phyloP scores from a whole-genome alignment of 164 flowering plant genomes.

The Tetracentron sinense region DNA sequence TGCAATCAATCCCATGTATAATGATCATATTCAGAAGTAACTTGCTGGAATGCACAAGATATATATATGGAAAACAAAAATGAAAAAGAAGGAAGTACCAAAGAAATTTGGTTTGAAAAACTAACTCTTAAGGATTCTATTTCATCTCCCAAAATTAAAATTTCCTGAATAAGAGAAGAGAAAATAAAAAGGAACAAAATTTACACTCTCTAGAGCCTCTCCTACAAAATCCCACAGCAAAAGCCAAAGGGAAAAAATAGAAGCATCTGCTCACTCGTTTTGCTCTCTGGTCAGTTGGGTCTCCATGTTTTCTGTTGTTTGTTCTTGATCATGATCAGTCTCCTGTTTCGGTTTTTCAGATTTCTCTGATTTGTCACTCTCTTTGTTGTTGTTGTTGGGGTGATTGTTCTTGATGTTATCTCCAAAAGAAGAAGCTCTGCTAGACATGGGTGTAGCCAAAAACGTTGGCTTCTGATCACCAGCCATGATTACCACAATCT shows the following conservation, averaged over 20 bases:
- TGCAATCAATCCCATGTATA: too few species aligned
- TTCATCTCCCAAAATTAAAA: slow-evolving; percentile 30
- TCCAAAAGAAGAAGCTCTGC: slow-evolving; percentile 40
- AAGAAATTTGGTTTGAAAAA: too few species aligned
- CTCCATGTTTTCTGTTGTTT: slow-evolving; percentile 1
- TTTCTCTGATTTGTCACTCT: slow-evolving; percentile 20
- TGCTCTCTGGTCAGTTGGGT: slow-evolving; percentile 14
- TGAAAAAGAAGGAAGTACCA: not conserved
- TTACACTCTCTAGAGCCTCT: not conserved
- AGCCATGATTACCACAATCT: slow-evolving; percentile 72
- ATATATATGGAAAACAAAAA: not conserved
- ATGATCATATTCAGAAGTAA: too few species aligned
- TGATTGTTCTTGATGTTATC: slow-evolving; percentile 17
- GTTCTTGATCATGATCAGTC: slow-evolving; percentile 8
- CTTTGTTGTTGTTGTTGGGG: slow-evolving; percentile 9
- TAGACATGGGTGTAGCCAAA: slow-evolving; percentile 58
- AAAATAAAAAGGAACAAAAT: slow-evolving; percentile 2
- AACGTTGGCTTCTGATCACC: slow-evolving; percentile 60
- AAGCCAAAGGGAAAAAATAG: not conserved
- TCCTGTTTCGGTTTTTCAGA: slow-evolving; percentile 8
- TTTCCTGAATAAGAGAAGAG: slow-evolving; percentile 15
- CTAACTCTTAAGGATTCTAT: not conserved
- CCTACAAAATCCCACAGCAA: not conserved
- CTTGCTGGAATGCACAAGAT: not conserved
- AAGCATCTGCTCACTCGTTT: not conserved